Conservation (phyloP, 2,329 filamentous ascomycete genomes). For the Diplocarpon rosae region DNA sequence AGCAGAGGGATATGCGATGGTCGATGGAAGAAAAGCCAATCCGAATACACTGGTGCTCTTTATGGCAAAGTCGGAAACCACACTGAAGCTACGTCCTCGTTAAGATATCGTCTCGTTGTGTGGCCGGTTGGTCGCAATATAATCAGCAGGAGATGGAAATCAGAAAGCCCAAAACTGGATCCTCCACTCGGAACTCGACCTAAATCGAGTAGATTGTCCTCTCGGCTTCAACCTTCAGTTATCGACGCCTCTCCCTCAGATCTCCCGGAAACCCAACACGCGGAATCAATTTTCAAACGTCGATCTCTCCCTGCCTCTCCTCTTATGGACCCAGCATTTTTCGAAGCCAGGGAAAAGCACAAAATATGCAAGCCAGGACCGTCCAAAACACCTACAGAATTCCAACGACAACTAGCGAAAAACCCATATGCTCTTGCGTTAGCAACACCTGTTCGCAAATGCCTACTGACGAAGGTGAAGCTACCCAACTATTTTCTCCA, state of each 20-base stretch:
- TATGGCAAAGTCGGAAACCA: too few relatives aligned
- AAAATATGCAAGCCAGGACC: conserved; percentile 20
- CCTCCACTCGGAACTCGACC: not conserved
- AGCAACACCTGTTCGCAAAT: conserved; percentile 47
- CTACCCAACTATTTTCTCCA: conserved; percentile 55
- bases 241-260: not conserved
- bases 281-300: not conserved
- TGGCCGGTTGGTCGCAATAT: not conserved
- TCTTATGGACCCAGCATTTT: conserved; percentile 34
- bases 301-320: conserved; percentile 35
- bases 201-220: not conserved
- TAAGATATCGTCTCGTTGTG: not conserved
- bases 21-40: too few relatives aligned
- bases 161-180: not conserved
- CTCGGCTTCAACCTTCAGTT: not conserved
- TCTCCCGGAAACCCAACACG: not conserved
- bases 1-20: not conserved
- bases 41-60: too few relatives aligned
- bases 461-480: conserved; percentile 34
- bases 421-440: conserved; percentile 58
- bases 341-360: conserved; percentile 27
- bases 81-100: not conserved
- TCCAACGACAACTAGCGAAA: conserved; percentile 46
- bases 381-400: conserved; percentile 30
- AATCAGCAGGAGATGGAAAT: not conserved